These are phyloP conservation scores for Grifola frondosa DNA, from an alignment of 1,284 basidiomycete species.

Conservation along the genomic window DNA sequence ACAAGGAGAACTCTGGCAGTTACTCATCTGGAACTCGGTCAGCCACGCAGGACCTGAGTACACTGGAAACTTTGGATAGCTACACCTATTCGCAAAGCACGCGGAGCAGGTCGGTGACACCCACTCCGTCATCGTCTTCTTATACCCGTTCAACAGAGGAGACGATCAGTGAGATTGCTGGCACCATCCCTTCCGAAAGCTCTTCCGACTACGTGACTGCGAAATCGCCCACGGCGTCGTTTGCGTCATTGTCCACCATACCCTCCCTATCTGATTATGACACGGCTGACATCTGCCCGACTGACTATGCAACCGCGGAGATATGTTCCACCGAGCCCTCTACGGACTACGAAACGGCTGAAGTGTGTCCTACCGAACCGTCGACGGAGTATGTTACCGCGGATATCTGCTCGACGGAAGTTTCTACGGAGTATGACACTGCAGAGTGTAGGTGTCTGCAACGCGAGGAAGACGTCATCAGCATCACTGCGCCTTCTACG, in stretches of 20 bases:
- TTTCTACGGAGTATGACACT: constrained; percentile 35
- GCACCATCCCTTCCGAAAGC: constrained; percentile 12
- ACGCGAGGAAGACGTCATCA: constrained; percentile 21
- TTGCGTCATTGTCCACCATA: constrained; percentile 46
- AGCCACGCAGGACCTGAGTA: constrained; percentile 30
- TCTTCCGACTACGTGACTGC: constrained; percentile 29
- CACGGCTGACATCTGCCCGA: constrained; percentile 48
- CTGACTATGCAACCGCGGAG: constrained; percentile 53
- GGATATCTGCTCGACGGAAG: constrained; percentile 44
- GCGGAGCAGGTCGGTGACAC: constrained; percentile 30
- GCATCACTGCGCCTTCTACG: constrained; percentile 25
- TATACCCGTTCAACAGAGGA: constrained; percentile 24
- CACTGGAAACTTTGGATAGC: too few relatives aligned
- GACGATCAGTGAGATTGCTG: constrained; percentile 11
- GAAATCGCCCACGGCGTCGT: constrained; percentile 41
- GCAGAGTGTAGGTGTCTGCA: constrained; percentile 31
- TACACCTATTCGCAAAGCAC: constrained; percentile 26
- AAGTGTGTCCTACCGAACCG: constrained; percentile 49
- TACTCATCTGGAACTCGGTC: constrained; percentile 26
- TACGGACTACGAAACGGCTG: constrained; percentile 53
- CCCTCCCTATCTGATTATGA: constrained; percentile 52
- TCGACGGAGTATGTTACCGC: constrained; percentile 53
- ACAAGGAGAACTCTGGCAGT: constrained; percentile 53
- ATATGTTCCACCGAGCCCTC: constrained; percentile 42
- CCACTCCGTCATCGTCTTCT: constrained; percentile 34